Conservation (phyloP, 2,329 filamentous ascomycete species). For the Colletotrichum graminicola region DNA sequence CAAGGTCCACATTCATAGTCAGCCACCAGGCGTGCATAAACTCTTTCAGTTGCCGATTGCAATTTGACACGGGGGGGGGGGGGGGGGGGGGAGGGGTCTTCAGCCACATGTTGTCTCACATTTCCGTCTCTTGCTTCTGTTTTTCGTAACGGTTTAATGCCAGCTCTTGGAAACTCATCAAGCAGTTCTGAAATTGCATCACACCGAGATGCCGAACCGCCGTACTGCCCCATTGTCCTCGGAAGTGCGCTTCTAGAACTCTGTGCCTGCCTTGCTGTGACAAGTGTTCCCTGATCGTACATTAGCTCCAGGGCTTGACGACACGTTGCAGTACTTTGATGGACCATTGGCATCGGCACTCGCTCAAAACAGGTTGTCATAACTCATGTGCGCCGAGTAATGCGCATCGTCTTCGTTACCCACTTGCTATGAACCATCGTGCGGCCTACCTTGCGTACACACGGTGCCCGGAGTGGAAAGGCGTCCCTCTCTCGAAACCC, state of each 20-base stretch:
- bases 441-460: background rate
- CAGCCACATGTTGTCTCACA: background rate
- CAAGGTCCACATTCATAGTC: background rate
- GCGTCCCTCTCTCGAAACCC: background rate
- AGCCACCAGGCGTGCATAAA: background rate
- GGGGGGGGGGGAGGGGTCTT: too few species aligned
- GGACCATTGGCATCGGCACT: background rate
- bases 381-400: background rate
- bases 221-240: background rate
- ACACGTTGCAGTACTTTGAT: background rate
- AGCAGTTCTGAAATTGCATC: background rate
- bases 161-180: background rate
- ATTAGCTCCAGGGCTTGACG: background rate
- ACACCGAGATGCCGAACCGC: background rate
- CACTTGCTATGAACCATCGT: slow-evolving; percentile 12
- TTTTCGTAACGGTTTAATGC: background rate
- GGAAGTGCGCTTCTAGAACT: background rate
- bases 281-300: background rate
- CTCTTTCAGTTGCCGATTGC: background rate
- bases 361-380: background rate
- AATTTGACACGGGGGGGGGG: too few species aligned
- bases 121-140: too few species aligned
- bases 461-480: slow-evolving; percentile 3
- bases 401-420: background rate
- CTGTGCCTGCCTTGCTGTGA: background rate